A percentile compares a stretch with the other conserved stretches of the same genome.
Evolutionary conservation across 2,329 filamentous ascomycete genomes (phyloP).

Genomic region (Xylariaceae sp.): DNA sequence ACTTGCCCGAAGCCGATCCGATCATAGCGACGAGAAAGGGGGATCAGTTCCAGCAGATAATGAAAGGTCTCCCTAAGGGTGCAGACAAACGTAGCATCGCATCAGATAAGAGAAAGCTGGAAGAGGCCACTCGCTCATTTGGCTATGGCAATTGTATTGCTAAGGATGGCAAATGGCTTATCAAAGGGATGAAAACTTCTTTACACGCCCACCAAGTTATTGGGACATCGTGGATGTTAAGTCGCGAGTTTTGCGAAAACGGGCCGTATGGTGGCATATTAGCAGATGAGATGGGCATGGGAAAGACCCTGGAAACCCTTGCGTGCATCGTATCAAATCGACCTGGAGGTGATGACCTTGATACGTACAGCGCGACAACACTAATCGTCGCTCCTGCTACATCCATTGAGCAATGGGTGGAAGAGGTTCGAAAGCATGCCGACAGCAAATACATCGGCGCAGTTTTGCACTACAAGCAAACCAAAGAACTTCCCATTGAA

Average conservation of each 20-base stretch:
- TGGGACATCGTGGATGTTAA: conserved; percentile 20
- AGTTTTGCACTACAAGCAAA: conserved; percentile 10
- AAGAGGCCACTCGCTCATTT: conserved; percentile 12
- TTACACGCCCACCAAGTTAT: conserved; percentile 20
- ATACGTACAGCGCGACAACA: neutral
- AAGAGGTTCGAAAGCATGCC: conserved; percentile 11
- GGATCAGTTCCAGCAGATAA: conserved; percentile 19
- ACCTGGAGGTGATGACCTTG: neutral
- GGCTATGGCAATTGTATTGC: conserved; percentile 9
- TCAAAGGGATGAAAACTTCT: conserved; percentile 15
- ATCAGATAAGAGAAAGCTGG: conserved; percentile 13
- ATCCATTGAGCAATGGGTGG: conserved; percentile 21
- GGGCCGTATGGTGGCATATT: conserved; percentile 21
- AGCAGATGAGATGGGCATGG: conserved; percentile 29
- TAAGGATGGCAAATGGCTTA: conserved; percentile 19
- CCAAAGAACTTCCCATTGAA: neutral
- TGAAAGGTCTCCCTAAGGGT: conserved; percentile 1
- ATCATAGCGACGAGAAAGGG: conserved; percentile 12
- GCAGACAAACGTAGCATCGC: neutral
- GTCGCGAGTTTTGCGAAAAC: conserved; percentile 9
- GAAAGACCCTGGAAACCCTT: conserved; percentile 22
- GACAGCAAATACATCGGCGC: neutral
- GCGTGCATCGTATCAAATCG: conserved; percentile 19
- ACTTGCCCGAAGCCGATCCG: neutral
- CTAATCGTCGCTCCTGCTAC: conserved; percentile 21